Percentiles rank a stretch among this genome's conserved stretches.
Evolutionary conservation across 305 asterid species (phyloP).

Genomic region (Salvia sclarea): DNA sequence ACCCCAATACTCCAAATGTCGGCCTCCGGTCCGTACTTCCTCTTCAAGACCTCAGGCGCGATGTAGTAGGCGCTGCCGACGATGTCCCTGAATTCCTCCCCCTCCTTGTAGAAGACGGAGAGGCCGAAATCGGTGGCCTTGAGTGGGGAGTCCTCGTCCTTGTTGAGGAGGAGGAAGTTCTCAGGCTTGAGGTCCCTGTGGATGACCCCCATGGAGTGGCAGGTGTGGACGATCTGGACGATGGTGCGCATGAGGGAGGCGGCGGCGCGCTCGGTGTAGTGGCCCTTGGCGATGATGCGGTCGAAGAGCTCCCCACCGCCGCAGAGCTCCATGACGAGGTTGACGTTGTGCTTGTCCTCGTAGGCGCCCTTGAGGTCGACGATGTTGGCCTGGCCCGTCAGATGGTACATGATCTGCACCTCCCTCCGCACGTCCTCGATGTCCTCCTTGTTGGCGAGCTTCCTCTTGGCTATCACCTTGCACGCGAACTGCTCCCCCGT

Average conservation of each 20-base stretch:
- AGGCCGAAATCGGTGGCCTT: conserved; percentile 71
- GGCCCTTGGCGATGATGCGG: conserved; percentile 62
- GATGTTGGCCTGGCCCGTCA: conserved; percentile 57
- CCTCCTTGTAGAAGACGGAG: conserved; percentile 60
- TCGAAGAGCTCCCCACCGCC: conserved; percentile 74
- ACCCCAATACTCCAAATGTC: conserved; percentile 76
- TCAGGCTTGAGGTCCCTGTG: conserved; percentile 67
- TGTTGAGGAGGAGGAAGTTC: conserved; percentile 56
- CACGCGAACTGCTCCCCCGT: conserved; percentile 56
- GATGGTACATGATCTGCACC: conserved; percentile 68
- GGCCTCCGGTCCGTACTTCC: conserved; percentile 62
- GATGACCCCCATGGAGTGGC: conserved; percentile 68
- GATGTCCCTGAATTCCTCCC: conserved; percentile 56
- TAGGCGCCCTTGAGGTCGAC: conserved; percentile 62
- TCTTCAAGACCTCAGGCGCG: conserved; percentile 67
- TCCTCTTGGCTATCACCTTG: conserved; percentile 65
- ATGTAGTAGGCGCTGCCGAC: conserved; percentile 72
- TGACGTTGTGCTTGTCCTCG: conserved; percentile 68
- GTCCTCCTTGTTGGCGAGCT: conserved; percentile 57
- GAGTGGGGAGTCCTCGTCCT: conserved; percentile 60
- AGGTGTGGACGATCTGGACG: conserved; percentile 63
- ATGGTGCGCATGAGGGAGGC: conserved; percentile 57
- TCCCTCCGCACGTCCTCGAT: conserved; percentile 63
- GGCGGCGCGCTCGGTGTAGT: conserved; percentile 63
- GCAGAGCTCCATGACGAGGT: conserved; percentile 61